Evolutionary conservation across 164 flowering plant genomes (phyloP).

Genomic region (Cinnamomum chago): DNA sequence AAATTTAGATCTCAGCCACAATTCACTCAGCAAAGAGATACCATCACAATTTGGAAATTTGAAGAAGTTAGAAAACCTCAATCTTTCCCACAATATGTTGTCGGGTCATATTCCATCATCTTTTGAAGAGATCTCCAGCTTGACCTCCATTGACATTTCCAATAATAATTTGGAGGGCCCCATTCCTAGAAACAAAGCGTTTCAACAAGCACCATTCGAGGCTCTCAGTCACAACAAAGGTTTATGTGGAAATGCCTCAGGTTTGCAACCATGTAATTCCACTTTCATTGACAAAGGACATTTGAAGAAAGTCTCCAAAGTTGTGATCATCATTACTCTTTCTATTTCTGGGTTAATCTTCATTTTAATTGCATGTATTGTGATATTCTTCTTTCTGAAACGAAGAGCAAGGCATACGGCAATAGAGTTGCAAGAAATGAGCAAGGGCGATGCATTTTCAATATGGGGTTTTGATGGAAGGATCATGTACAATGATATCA

Average conservation of each 20-base stretch:
- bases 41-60: constrained; percentile 42
- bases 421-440: neutral
- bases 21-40: constrained; percentile 42
- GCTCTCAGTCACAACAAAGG: constrained; percentile 20
- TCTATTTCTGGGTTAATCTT: constrained; percentile 21
- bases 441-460: neutral
- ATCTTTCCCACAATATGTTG: constrained; percentile 48
- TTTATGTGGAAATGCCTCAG: constrained; percentile 41
- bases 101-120: constrained; percentile 41
- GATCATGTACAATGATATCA: constrained; percentile 15
- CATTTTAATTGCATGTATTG: constrained; percentile 6
- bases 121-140: constrained; percentile 24
- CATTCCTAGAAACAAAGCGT: neutral
- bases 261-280: constrained; percentile 27
- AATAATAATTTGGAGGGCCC: constrained; percentile 42
- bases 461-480: constrained; percentile 19
- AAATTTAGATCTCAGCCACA: constrained; percentile 53
- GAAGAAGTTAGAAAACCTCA: constrained; percentile 31
- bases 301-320: constrained; percentile 9
- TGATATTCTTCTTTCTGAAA: neutral
- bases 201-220: neutral
- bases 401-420: neutral
- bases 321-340: constrained; percentile 30
- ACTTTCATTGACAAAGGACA: constrained; percentile 1
- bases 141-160: constrained; percentile 38